Conservation (phyloP, 2,329 filamentous ascomycete genomes). For the Coniosporium tulheliwenetii region DNA sequence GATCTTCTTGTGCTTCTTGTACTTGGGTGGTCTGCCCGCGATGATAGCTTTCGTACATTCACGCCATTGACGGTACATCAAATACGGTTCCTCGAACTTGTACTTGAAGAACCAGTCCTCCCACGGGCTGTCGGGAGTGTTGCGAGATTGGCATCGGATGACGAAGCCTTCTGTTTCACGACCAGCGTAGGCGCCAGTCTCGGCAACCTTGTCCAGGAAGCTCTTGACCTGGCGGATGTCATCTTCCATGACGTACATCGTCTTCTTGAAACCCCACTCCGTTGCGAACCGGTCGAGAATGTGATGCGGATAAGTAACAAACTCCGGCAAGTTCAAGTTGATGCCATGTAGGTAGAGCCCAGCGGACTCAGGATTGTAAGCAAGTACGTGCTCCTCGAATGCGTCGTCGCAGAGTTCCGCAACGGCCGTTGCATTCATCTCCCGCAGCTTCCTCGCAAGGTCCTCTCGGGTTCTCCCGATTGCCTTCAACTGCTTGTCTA, state of each 20-base stretch:
- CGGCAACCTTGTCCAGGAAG: conserved; percentile 72
- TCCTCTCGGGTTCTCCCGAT: conserved; percentile 68
- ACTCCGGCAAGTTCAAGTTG: conserved; percentile 87
- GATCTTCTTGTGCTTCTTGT: conserved; percentile 76
- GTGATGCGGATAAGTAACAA: conserved; percentile 68
- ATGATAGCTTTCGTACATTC: conserved; percentile 92
- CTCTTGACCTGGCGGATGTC: conserved; percentile 56
- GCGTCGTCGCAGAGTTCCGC: conserved; percentile 91
- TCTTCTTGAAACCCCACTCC: conserved; percentile 86
- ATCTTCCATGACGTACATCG: conserved; percentile 62
- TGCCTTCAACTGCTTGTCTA: conserved; percentile 61
- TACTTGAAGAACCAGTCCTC: conserved; percentile 99
- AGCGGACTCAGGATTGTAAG: conserved; percentile 66
- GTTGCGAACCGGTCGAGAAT: conserved; percentile 84
- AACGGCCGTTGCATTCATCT: conserved; percentile 82
- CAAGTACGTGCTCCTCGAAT: conserved; percentile 94
- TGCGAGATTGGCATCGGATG: conserved; percentile 63
- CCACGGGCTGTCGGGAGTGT: conserved; percentile 39
- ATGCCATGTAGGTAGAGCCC: conserved; percentile 92
- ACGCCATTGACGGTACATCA: conserved; percentile 98
- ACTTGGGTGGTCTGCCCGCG: conserved; percentile 53
- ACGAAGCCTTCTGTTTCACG: conserved; percentile 96
- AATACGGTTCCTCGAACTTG: conserved; percentile 97
- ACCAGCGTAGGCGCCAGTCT: conserved; percentile 79
- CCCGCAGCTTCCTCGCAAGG: conserved; percentile 58